Base-by-base conservation (phyloP, 2,329 filamentous ascomycete genomes). In the Capronia americana region DNA sequence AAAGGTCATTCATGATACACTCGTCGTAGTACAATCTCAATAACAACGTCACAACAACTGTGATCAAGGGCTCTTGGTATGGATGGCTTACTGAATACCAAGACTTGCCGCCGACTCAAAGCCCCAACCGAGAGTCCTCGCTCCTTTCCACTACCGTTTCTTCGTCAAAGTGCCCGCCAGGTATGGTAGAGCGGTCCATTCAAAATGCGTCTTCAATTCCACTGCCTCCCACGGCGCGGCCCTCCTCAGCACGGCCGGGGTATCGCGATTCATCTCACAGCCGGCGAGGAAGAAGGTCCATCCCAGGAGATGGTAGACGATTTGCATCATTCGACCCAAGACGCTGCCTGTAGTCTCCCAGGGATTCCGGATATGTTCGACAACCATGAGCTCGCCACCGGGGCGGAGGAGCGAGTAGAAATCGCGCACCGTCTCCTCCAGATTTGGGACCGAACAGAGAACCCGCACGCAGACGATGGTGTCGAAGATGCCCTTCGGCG, bases 301-400 rank as follows among this genome's bases (percentile, higher is more conserved):
- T 4, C 83, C 82, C 2, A 82, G 54, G 2, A 77, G 34, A 32
- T 76, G 77, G 73, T 80, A 85, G 12, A 83, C 67, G 11, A 76
- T 69, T 75, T 87, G 85, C 71, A 81, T 71, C 17, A 78, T 11
- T 23, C 82, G 74, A n/a, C 79, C 83, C 12, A 81, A 6, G 11
- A 82, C 12, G 41, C 79, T 82, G 5, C 83, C 84, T 70, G 78
- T 79, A 51, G 76, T 76, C n/a, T 75, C 78, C 81, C 82, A 85
- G 1, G 82, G 80, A 70, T 85, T 86, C 26, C 77, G 79, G 12
- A 86, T 81, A 76, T 88, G 86, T 74, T 87, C 86, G 59, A 80
- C 83, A 28, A 87, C 76, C 20, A 87, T 75, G 76, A 87, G 74
- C 62, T 83, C 76, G 0, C 86, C 86, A 1, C 86, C 85, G 0